Percentiles rank a stretch among this genome's conserved stretches.
Conservation (phyloP, 768 basidiomycete genomes). For the Agaricus blazei region DNA sequence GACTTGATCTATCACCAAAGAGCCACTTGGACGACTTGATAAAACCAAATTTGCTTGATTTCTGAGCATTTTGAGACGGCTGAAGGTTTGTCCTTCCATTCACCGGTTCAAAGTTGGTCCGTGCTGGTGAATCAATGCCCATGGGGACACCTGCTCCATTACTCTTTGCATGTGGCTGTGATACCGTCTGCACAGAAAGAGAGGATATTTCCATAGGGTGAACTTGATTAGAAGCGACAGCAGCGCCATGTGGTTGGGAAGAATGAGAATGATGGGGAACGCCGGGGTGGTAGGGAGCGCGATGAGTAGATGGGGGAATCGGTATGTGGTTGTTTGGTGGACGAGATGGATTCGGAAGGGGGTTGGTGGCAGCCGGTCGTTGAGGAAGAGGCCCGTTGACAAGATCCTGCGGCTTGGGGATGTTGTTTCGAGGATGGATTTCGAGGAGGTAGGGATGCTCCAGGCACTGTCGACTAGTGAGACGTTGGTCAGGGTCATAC, state of each 20-base stretch:
- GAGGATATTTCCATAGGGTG: conserved; percentile 61
- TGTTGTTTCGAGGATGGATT: conserved; percentile 61
- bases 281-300: conserved; percentile 39
- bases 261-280: conserved; percentile 16
- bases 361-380: conserved; percentile 6
- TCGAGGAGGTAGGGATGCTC: conserved; percentile 88
- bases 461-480: conserved; percentile 84
- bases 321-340: conserved; percentile 36
- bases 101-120: conserved; percentile 31
- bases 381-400: conserved; percentile 31
- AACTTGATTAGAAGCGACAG: conserved; percentile 32
- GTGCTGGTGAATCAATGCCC: conserved; percentile 45
- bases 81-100: conserved; percentile 34
- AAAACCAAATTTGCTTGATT: conserved; percentile 53
- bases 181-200: conserved; percentile 13
- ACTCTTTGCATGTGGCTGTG: conserved; percentile 36
- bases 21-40: conserved; percentile 74
- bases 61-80: conserved; percentile 28
- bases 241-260: conserved; percentile 17
- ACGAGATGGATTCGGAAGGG: conserved; percentile 23
- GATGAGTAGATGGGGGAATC: conserved; percentile 27
- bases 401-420: conserved; percentile 39
- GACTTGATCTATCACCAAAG: conserved; percentile 74
- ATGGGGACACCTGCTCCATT: conserved; percentile 51
- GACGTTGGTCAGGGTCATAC: conserved; percentile 84